These are phyloP conservation scores for Cryptococcus neoformans DNA, from an alignment of 1,284 basidiomycete genomes.

Conservation along the genomic window DNA sequence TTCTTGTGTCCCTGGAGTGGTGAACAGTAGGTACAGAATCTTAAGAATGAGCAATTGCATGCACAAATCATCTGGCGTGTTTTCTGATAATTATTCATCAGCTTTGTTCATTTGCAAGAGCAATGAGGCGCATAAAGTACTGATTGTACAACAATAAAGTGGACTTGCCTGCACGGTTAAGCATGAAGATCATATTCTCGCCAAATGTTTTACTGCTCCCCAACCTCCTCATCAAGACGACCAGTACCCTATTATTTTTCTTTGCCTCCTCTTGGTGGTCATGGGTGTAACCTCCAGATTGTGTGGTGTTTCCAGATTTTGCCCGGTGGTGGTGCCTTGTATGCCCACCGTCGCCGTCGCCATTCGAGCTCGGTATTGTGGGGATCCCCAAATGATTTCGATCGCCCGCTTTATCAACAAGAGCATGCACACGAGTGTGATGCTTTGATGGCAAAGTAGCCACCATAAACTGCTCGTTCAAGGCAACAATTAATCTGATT, in stretches of 20 bases:
- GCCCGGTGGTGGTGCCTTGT: constrained; percentile 26
- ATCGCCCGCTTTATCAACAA: no score
- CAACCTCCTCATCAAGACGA: constrained; percentile 75
- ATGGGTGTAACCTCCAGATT: constrained; percentile 10
- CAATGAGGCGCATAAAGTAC: no score
- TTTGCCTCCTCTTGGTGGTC: constrained; percentile 42
- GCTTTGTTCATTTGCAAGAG: constrained; percentile 43
- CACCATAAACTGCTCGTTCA: constrained; percentile 99
- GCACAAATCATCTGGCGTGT: constrained; percentile 83
- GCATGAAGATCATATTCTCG: constrained; percentile 98
- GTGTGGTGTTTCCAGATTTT: constrained; percentile 15
- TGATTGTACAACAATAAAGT: no score
- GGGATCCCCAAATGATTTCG: background rate
- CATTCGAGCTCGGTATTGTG: background rate
- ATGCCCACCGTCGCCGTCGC: background rate
- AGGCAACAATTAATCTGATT: constrained; percentile 86
- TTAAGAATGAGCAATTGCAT: constrained; percentile 95
- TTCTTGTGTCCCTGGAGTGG: constrained; percentile 86
- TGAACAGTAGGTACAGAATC: constrained; percentile 91
- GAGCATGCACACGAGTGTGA: no score
- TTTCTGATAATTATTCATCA: constrained; percentile 53
- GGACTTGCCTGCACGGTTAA: constrained; percentile 83
- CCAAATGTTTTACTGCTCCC: constrained; percentile 91
- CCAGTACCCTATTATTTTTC: constrained; percentile 69
- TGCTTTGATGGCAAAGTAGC: constrained; percentile 49